phyloP scores from a whole-genome alignment of 73 alveolate genomes.

The Paramecium tetraurelia region DNA sequence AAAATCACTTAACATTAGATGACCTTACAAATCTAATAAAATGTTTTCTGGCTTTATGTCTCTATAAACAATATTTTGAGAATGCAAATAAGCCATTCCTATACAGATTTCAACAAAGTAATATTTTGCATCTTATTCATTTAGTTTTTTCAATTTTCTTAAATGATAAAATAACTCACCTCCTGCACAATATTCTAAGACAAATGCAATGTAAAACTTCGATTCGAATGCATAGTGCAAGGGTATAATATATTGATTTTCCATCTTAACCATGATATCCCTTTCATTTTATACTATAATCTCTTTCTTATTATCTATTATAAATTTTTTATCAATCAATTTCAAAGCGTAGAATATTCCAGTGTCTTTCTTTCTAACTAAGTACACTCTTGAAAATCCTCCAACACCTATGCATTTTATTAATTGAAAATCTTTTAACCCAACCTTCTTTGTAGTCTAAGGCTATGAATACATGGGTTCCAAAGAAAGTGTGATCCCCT shows the following conservation, averaged over 20 bases:
- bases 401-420: conserved; percentile 87
- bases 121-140: conserved; percentile 67
- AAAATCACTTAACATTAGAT: conserved; percentile 65
- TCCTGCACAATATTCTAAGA: conserved; percentile 86
- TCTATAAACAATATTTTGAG: conserved; percentile 60
- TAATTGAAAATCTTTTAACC: conserved; percentile 48
- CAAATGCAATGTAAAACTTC: conserved; percentile 67
- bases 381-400: conserved; percentile 79
- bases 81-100: conserved; percentile 76
- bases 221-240: conserved; percentile 78
- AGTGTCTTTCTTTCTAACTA: conserved; percentile 80
- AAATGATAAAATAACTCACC: conserved; percentile 89
- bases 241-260: conserved; percentile 72
- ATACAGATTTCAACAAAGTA: conserved; percentile 70
- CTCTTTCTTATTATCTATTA: conserved; percentile 66
- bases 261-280: conserved; percentile 62
- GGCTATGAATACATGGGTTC: not conserved
- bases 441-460: not conserved
- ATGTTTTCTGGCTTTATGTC: conserved; percentile 84
- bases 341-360: conserved; percentile 83
- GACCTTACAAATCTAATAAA: conserved; percentile 71
- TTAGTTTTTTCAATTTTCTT: conserved; percentile 68
- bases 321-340: conserved; percentile 73
- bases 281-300: conserved; percentile 70
- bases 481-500: not conserved